Percentiles rank a stretch among this genome's conserved stretches.
phyloP scores from a whole-genome alignment of 2,329 filamentous ascomycete genomes.

The Fragosphaeria purpurea region DNA sequence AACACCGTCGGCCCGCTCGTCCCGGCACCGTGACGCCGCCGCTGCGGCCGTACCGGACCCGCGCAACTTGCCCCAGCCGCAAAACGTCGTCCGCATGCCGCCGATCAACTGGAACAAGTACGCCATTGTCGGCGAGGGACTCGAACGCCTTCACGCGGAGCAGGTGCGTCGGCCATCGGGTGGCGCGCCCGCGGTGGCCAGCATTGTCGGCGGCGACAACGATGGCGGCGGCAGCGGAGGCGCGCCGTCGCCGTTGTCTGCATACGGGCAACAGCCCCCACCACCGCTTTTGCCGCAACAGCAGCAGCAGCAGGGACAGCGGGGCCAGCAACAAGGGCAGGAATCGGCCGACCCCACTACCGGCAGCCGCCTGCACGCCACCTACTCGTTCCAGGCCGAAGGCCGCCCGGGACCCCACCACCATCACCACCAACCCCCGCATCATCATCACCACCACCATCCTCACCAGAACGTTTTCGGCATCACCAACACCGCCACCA shows the following conservation, averaged over 20 bases:
- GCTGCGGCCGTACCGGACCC: constrained; percentile 4
- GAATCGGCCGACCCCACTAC: constrained; percentile 12
- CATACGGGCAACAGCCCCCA: too few species aligned
- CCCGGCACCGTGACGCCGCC: background rate
- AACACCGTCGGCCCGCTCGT: constrained; percentile 8
- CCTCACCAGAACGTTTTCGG: too few species aligned
- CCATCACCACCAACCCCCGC: too few species aligned
- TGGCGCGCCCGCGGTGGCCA: constrained; percentile 36
- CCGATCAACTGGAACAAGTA: constrained; percentile 95
- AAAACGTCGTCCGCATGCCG: constrained; percentile 76
- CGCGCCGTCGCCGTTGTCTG: background rate
- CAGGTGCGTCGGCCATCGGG: constrained; percentile 57
- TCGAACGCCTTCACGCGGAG: constrained; percentile 77
- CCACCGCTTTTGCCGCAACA: too few species aligned
- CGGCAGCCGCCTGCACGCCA: constrained; percentile 28
- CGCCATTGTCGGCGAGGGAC: constrained; percentile 71
- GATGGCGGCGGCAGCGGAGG: background rate
- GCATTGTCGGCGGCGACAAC: background rate
- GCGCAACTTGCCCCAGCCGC: constrained; percentile 57
- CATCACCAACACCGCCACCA: too few species aligned
- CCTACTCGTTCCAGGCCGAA: constrained; percentile 36
- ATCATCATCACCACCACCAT: too few species aligned
- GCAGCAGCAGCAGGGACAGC: background rate
- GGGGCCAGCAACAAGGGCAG: background rate
- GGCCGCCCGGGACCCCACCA: constrained; percentile 9